Evolutionary conservation across 2,329 filamentous ascomycete genomes (phyloP).

Genomic region (Trichophyton rubrum): DNA sequence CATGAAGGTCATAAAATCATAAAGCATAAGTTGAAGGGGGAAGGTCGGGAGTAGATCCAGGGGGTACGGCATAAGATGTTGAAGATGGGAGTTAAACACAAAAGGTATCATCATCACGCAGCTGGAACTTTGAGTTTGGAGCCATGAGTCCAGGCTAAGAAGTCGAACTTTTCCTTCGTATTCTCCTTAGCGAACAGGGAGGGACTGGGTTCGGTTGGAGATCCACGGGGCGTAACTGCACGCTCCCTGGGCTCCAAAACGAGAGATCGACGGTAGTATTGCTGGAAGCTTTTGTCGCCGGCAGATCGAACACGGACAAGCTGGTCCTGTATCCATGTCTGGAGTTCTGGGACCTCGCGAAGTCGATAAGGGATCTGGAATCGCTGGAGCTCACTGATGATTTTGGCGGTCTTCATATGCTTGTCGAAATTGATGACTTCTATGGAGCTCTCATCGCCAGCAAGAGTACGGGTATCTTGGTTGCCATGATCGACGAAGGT

Average conservation of each 20-base stretch:
- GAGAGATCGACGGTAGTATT: constrained; percentile 70
- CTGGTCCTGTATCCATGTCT: constrained; percentile 82
- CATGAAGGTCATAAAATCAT: constrained; percentile 17
- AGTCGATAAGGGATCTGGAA: constrained; percentile 92
- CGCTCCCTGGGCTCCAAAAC: constrained; percentile 56
- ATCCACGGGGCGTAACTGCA: constrained; percentile 15
- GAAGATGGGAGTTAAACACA: not conserved
- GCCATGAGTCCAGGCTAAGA: constrained; percentile 39
- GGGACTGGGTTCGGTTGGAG: constrained; percentile 16
- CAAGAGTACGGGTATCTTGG: constrained; percentile 66
- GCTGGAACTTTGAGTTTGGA: constrained; percentile 31
- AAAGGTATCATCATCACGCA: constrained; percentile 15
- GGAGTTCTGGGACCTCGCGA: constrained; percentile 70
- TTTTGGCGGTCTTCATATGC: constrained; percentile 83
- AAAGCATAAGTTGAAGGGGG: constrained; percentile 6
- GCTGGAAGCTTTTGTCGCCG: constrained; percentile 50
- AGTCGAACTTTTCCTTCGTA: constrained; percentile 41
- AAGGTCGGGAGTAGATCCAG: constrained; percentile 9
- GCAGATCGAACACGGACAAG: constrained; percentile 59
- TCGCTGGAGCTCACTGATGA: constrained; percentile 87
- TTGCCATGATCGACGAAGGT: constrained; percentile 96
- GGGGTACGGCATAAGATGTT: constrained; percentile 6
- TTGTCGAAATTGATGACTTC: constrained; percentile 97
- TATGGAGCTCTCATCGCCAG: constrained; percentile 50
- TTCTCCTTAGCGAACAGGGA: constrained; percentile 26